Base-by-base conservation (phyloP, 1,284 basidiomycete genomes). In the Marasmius fiardii region DNA sequence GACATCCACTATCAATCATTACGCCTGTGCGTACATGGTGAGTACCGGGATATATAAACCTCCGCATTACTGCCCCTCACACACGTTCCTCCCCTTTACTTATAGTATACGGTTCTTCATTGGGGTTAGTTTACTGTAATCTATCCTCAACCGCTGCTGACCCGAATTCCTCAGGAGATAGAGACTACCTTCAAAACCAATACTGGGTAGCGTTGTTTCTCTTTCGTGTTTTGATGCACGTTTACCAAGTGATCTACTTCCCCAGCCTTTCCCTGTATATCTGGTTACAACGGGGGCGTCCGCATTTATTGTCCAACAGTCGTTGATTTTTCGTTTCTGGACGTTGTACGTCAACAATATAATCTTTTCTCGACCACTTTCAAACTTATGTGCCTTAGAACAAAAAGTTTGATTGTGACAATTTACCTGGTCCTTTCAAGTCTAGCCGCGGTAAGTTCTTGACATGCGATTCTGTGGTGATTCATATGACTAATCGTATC, bases 281-380 rank as follows among this genome's bases (percentile, higher is more conserved):
- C 47, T 26, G n/a, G 47, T 33, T 16, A 49, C 47, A 6, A 49
- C 47, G 3, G 47, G 47, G 14, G 47, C 47, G 5, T 49, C 47
- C n/a, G 47, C 47, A 8, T 31, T 49, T 20, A 49, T 49, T 8
- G 47, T 49, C 7, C 47, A 49, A n/a, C 47, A 31, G 26, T 49
- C 33, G 16, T 33, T 49, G 47, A 49, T 20, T 1, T 49, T 33
- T 31, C 47, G 47, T 1, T 49, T 31, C n/a, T 49, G 47, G 47
- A 18, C 23, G 12, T 20, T 49, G 47, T 49, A 33, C 31, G 47
- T n/a, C 39, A 41, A 6, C 39, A 10, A 14, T 49, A 1, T 20
- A 16, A 14, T 8, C 12, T 12, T 31, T 4, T 33, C 12, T 28
- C 12, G 47, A 31, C 20, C 20, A 33, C 24, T n/a, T 6, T n/a